A percentile compares a stretch with the other conserved stretches of the same genome.
phyloP scores from a whole-genome alignment of 352 stramenopile genomes.

The Thalassiosira hispida region DNA sequence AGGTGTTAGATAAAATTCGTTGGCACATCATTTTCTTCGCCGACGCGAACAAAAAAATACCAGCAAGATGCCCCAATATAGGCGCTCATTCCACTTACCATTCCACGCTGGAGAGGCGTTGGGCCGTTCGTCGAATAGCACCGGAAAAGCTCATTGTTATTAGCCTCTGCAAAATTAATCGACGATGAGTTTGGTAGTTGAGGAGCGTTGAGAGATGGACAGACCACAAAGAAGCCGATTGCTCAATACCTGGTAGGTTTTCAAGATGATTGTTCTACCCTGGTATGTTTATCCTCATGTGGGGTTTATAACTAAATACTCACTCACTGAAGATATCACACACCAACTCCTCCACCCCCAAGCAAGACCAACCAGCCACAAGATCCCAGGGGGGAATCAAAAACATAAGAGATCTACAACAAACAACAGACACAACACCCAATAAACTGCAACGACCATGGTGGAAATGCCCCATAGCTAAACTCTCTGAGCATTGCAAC shows the following conservation, averaged over 20 bases:
- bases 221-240: background rate
- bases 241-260: background rate
- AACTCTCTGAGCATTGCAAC: background rate
- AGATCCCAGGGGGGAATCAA: no score
- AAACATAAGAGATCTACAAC: background rate
- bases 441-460: background rate
- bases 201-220: no score
- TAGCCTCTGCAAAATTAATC: background rate
- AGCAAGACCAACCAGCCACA: no score
- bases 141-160: conserved; percentile 56
- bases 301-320: no score
- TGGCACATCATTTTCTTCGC: no score
- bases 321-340: no score
- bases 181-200: no score
- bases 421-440: background rate
- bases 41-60: background rate
- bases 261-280: no score
- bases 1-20: background rate
- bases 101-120: conserved; percentile 54
- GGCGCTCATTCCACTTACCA: conserved; percentile 36
- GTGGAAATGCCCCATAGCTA: background rate
- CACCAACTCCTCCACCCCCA: no score
- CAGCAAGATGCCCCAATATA: background rate
- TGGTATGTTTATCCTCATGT: no score
- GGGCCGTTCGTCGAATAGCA: conserved; percentile 47